phyloP scores from a whole-genome alignment of 139 green algal species.

The Dunaliella sp. region DNA sequence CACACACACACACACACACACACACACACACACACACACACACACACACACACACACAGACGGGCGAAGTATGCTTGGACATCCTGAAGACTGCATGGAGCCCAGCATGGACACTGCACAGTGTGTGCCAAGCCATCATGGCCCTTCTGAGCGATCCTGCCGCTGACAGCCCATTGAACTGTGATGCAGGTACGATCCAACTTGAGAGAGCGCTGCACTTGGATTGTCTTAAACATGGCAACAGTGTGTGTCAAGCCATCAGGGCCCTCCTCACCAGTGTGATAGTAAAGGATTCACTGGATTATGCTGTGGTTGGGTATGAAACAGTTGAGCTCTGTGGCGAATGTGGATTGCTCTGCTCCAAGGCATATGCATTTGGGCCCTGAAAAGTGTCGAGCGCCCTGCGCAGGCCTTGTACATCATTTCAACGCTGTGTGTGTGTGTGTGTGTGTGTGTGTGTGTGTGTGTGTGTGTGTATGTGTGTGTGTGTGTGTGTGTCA shows the following conservation, averaged over 20 bases:
- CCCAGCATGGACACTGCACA: slow-evolving; percentile 91
- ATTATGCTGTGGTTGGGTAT: too few species aligned
- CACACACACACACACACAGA: slow-evolving; percentile 54
- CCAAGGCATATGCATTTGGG: too few species aligned
- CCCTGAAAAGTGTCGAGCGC: too few species aligned
- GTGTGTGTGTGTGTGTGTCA: background rate
- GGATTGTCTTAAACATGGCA: too few species aligned
- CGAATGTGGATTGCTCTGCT: too few species aligned
- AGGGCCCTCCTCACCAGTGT: slow-evolving; percentile 87
- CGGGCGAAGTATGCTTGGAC: slow-evolving; percentile 94
- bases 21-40: background rate
- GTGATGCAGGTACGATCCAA: slow-evolving; percentile 84
- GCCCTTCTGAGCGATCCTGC: slow-evolving; percentile 84
- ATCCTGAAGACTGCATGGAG: slow-evolving; percentile 94
- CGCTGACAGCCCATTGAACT: slow-evolving; percentile 91
- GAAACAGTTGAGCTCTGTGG: too few species aligned
- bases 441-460: too few species aligned
- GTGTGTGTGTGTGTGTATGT: background rate
- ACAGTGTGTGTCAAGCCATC: slow-evolving; percentile 87
- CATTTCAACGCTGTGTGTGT: too few species aligned
- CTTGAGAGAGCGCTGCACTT: too few species aligned
- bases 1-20: background rate
- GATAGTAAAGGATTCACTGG: too few species aligned
- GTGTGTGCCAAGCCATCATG: slow-evolving; percentile 87
- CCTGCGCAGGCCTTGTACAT: too few species aligned